Percentiles rank a stretch among this genome's conserved stretches.
Conservation (phyloP, 202 grass and related monocot species). For the Cymbopogon flexuosus region DNA sequence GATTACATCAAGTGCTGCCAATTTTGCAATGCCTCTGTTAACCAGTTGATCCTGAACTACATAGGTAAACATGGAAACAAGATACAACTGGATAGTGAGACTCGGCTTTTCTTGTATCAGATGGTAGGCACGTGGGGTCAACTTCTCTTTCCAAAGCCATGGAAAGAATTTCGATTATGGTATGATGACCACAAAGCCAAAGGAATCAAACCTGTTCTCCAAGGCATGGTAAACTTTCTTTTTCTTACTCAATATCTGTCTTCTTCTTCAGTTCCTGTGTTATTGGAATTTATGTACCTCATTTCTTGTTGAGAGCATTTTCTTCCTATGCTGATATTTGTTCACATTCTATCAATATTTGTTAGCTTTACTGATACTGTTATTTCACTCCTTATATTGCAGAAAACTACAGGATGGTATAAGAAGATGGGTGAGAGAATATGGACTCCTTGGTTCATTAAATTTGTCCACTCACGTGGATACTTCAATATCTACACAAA, state of each 20-base stretch:
- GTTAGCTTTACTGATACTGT: constrained; percentile 28
- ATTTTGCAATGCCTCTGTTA: constrained; percentile 22
- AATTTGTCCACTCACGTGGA: constrained; percentile 79
- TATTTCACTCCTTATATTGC: constrained; percentile 10
- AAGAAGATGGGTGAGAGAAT: constrained; percentile 95
- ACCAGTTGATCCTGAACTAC: constrained; percentile 38
- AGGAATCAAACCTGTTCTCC: constrained; percentile 80
- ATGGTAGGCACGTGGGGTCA: constrained; percentile 99
- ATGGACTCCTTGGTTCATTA: constrained; percentile 99
- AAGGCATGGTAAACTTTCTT: constrained; percentile 79
- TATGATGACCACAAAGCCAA: constrained; percentile 85
- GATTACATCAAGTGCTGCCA: neutral
- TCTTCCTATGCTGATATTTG: constrained; percentile 24
- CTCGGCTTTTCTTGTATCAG: constrained; percentile 90
- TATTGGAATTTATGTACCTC: constrained; percentile 1
- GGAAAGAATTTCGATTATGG: constrained; percentile 96
- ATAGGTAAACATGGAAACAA: constrained; percentile 98
- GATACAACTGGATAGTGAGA: constrained; percentile 62
- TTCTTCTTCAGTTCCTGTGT: constrained; percentile 19
- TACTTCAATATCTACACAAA: constrained; percentile 98
- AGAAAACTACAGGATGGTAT: constrained; percentile 98
- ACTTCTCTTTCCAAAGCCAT: constrained; percentile 97
- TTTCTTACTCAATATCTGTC: constrained; percentile 21
- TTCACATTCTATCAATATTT: constrained; percentile 21
- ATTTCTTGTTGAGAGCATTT: neutral